Evolutionary conservation across 352 stramenopile genomes (phyloP), one percentile per base, ranked within the genome.

Genomic region (Globisporangium yorkense): DNA sequence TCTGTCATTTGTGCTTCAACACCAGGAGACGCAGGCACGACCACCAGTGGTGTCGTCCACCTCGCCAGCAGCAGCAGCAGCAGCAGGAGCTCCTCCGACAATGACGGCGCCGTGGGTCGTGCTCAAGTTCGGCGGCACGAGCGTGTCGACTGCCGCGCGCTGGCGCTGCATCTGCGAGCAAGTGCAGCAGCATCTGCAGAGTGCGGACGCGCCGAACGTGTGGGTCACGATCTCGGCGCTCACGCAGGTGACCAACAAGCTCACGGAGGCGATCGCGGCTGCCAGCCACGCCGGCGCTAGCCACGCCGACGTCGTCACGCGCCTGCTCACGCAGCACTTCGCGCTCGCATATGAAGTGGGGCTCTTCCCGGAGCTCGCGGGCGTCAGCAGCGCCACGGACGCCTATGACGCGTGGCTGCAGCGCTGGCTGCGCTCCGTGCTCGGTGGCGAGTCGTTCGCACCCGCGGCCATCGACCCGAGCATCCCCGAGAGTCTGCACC

Each of bases 61-160:
- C 24, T 27, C 24, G 24, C 24, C 24, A 27, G 24, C 24, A 27
- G 24, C 24, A 27, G 24, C 24, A 27, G 24, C 24, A 27, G 24
- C 24, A 27, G 24, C 24, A 27, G 24, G 24, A 27, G 24, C 24
- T 27, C 24, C 24, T 24, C 24, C 24, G 24, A 27, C 24, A 27
- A 27, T 27, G 24, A 27, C 24, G 24, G 24, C 24, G 24, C 24
- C 24, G 24, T 96, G 87, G 87, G 74, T 94, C 41, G 87, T 96
- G 64, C 83, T 93, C 67, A 96, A 96, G 68, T 96, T 96, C 51
- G 87, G 87, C 51, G 87, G 87, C 68, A 96, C 87, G 41, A 94
- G 84, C 61, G 87, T 96, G 51, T 92, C 84, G 12, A 93, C 82
- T 6, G 74, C 74, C 13, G 70, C 70, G 56, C 82, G 82, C 53